Conservation (phyloP, 2,329 filamentous ascomycete genomes). For the Ascocoryne sarcoides region DNA sequence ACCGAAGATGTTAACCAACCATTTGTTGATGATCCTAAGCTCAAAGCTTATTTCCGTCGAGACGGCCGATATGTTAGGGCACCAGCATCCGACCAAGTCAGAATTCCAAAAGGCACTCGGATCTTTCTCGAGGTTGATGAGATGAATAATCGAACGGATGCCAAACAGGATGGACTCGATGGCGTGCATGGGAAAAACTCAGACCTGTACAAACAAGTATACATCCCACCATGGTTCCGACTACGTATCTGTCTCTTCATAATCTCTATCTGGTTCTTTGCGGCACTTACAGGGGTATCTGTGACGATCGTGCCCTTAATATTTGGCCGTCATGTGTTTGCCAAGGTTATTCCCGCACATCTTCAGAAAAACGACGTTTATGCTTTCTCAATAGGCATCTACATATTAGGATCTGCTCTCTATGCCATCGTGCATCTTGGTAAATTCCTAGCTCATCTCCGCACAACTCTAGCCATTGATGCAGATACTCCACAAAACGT, state of each 20-base stretch:
- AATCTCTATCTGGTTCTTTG: constrained; percentile 85
- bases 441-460: constrained; percentile 26
- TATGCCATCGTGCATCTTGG: constrained; percentile 52
- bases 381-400: constrained; percentile 85
- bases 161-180: constrained; percentile 41
- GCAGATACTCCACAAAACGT: constrained; percentile 23
- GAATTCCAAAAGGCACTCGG: constrained; percentile 73
- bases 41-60: constrained; percentile 45
- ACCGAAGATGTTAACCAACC: constrained; percentile 27
- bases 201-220: constrained; percentile 51
- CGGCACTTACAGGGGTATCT: constrained; percentile 75
- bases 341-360: constrained; percentile 59
- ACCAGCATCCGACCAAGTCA: constrained; percentile 91
- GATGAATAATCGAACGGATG: constrained; percentile 56
- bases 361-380: constrained; percentile 89
- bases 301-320: constrained; percentile 81
- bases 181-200: constrained; percentile 46
- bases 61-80: constrained; percentile 81
- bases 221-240: constrained; percentile 78
- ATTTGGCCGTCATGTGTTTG: constrained; percentile 73
- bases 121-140: constrained; percentile 75
- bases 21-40: constrained; percentile 37
- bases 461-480: constrained; percentile 22
- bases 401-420: constrained; percentile 60
- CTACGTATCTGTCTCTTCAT: constrained; percentile 78